phyloP scores from a whole-genome alignment of 1,284 basidiomycete species.

The Rhodotorula glutinis region DNA sequence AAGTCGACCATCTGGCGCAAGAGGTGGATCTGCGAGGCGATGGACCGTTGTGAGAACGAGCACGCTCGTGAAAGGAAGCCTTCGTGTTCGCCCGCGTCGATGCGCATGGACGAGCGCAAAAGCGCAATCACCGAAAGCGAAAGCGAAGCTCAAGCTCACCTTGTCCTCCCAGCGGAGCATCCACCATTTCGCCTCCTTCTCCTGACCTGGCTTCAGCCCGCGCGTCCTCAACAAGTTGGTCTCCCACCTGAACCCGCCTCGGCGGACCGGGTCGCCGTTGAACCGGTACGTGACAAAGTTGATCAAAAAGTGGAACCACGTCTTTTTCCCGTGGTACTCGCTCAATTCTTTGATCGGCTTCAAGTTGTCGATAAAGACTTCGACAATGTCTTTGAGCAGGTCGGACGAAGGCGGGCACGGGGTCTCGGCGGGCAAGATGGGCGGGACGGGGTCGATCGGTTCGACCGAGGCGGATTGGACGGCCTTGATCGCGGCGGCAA shows the following conservation, averaged over 20 bases:
- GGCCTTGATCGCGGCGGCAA: background rate
- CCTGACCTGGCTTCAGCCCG: conserved; percentile 22
- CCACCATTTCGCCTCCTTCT: conserved; percentile 35
- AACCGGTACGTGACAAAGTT: conserved; percentile 31
- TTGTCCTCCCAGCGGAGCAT: conserved; percentile 36
- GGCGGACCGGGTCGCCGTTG: background rate
- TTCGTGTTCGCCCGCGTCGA: too few relatives aligned
- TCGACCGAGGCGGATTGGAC: conserved; percentile 6
- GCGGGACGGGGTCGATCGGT: conserved; percentile 8
- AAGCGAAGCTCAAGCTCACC: conserved; percentile 8
- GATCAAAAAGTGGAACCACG: conserved; percentile 37
- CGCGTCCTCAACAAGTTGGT: conserved; percentile 26
- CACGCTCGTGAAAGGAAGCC: too few relatives aligned
- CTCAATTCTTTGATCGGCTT: conserved; percentile 13
- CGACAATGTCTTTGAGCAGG: conserved; percentile 9
- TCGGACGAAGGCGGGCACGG: conserved; percentile 9
- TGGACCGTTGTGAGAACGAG: too few relatives aligned
- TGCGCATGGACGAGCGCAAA: too few relatives aligned
- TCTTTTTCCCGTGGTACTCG: conserved; percentile 31
- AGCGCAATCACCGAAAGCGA: too few relatives aligned
- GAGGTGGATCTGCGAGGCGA: conserved; percentile 17
- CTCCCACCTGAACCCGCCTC: conserved; percentile 31
- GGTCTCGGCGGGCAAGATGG: background rate
- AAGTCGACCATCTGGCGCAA: conserved; percentile 32
- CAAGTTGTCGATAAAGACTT: conserved; percentile 19